Conservation (phyloP, 129 eudicot species). For the carrot (Daucus carota) region DH1_v3.0 NC_030381.2:55730001-55730500, state of each 20-base stretch:
- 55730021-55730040: not conserved
- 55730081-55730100: not conserved
- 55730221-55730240: slow-evolving; percentile 80
- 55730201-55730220: slow-evolving; percentile 43
- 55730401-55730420: slow-evolving; percentile 76
- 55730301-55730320: slow-evolving; percentile 18
- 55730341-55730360: slow-evolving; percentile 33
- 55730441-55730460: slow-evolving; percentile 80
- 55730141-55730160: slow-evolving; percentile 92
- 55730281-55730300: slow-evolving; percentile 16
- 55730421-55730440: slow-evolving; percentile 91
- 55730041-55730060: not conserved
- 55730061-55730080: not conserved
- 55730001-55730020: not conserved
- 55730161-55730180: slow-evolving; percentile 54
- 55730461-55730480: slow-evolving; percentile 67
- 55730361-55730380: slow-evolving; percentile 29
- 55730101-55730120: not conserved
- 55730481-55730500: slow-evolving; percentile 88
- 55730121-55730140: slow-evolving; percentile 36
- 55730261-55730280: slow-evolving; percentile 36
- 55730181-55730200: slow-evolving; percentile 52
- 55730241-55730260: slow-evolving; percentile 75
- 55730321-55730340: slow-evolving; percentile 7
- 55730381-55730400: slow-evolving; percentile 69